These are phyloP conservation scores for Scheffersomyces parashehatae DNA, from an alignment of 1,139 yeast species.

Conservation along the genomic window DNA sequence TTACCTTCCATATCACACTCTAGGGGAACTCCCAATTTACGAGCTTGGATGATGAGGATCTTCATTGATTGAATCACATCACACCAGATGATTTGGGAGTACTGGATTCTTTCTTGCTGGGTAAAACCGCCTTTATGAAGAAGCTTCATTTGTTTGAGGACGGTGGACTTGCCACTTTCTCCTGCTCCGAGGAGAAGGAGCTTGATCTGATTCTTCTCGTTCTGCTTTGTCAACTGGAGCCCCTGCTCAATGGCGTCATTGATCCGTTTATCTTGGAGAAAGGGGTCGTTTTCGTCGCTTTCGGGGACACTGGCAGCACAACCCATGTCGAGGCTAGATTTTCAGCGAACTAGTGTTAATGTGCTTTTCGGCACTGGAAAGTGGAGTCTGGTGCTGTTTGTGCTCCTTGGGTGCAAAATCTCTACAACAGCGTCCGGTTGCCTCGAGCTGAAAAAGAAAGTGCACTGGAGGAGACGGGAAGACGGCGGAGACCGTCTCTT, in stretches of 20 bases:
- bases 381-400: too few species aligned
- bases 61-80: constrained; percentile 91
- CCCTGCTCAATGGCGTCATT: constrained; percentile 72
- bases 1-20: constrained; percentile 58
- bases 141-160: constrained; percentile 86
- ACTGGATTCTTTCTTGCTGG: constrained; percentile 75
- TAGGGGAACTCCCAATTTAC: constrained; percentile 58
- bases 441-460: too few species aligned
- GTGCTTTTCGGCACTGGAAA: not conserved
- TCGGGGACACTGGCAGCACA: constrained; percentile 60
- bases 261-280: constrained; percentile 49
- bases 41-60: constrained; percentile 70
- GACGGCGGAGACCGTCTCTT: too few species aligned
- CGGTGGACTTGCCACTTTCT: constrained; percentile 95
- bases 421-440: too few species aligned
- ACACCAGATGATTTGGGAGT: constrained; percentile 90
- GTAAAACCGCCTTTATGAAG: constrained; percentile 86
- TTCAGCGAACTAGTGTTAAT: not conserved
- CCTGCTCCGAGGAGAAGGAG: constrained; percentile 87
- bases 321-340: constrained; percentile 48
- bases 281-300: constrained; percentile 50
- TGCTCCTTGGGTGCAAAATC: too few species aligned
- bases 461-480: too few species aligned
- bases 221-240: constrained; percentile 53
- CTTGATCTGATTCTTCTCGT: constrained; percentile 54